Conservation (phyloP, 129 eudicot species). For the Ambrosia artemisiifolia region DNA sequence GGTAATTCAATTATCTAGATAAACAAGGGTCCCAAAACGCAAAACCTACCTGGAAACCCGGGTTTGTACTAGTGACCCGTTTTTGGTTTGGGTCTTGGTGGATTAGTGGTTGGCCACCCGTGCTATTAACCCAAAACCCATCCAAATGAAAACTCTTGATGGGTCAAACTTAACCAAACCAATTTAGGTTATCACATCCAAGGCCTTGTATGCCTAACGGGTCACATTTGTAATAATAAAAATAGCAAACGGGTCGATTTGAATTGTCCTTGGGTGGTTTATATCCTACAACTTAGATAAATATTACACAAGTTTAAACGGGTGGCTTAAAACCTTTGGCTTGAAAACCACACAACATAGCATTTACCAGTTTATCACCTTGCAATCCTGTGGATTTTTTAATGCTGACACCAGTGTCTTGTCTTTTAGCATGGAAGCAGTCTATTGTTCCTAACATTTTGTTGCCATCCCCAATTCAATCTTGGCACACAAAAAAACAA, state of each 20-base stretch:
- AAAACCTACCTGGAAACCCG: too few relatives aligned
- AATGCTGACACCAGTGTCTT: neutral
- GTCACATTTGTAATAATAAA: neutral
- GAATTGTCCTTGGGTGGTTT: neutral
- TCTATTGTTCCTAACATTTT: conserved; percentile 3
- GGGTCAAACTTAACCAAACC: too few relatives aligned
- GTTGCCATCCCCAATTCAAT: conserved; percentile 26
- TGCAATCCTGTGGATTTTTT: neutral
- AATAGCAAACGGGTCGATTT: neutral
- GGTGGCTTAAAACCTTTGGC: conserved; percentile 9
- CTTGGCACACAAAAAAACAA: conserved; percentile 5
- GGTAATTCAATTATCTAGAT: too few relatives aligned
- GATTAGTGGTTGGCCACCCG: too few relatives aligned
- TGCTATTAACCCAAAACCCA: too few relatives aligned
- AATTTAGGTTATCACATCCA: too few relatives aligned
- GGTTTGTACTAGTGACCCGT: too few relatives aligned
- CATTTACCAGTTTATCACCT: neutral
- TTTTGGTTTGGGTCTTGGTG: too few relatives aligned
- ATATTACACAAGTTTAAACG: neutral
- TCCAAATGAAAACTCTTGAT: too few relatives aligned
- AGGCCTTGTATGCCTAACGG: neutral
- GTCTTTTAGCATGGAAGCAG: conserved; percentile 26
- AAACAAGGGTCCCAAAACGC: too few relatives aligned
- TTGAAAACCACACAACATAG: neutral
- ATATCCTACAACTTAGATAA: neutral